phyloP scores from a whole-genome alignment of 371 early-diverging fungal genomes.

The Synchytrium microbalum region DNA sequence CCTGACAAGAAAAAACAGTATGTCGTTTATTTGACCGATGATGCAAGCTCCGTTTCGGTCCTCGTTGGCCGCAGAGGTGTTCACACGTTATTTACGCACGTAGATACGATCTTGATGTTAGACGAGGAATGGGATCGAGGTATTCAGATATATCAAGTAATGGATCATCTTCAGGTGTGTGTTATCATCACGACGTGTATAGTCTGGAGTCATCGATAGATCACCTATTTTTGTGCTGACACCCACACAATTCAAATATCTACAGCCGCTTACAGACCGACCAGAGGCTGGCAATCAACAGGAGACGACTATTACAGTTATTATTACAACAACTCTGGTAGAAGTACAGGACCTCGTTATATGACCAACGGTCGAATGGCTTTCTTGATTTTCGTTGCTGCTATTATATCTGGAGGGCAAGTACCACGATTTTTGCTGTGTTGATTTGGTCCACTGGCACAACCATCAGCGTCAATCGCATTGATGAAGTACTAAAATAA shows the following conservation, averaged over 20 bases:
- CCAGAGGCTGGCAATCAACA: constrained; percentile 8
- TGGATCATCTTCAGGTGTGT: background rate
- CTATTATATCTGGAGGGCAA: background rate
- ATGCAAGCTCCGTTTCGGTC: too few relatives aligned
- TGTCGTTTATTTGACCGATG: too few relatives aligned
- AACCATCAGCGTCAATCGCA: background rate
- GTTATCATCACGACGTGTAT: background rate
- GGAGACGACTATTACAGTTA: background rate
- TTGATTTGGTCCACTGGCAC: too few relatives aligned
- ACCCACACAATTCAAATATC: too few relatives aligned
- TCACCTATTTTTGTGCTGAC: too few relatives aligned
- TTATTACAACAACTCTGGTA: background rate
- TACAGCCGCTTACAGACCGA: too few relatives aligned
- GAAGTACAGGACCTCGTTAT: constrained; percentile 16
- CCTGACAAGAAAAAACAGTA: constrained; percentile 12
- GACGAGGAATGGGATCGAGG: background rate
- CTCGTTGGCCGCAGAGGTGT: too few relatives aligned
- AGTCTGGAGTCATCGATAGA: too few relatives aligned
- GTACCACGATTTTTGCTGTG: background rate
- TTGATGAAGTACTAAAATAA: background rate
- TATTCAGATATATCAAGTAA: background rate
- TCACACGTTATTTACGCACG: too few relatives aligned
- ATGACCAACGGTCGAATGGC: constrained; percentile 25
- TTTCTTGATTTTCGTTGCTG: constrained; percentile 4
- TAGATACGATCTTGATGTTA: background rate